Percentiles rank a stretch among this genome's conserved stretches.
Conservation (phyloP, 768 basidiomycete genomes). For the Termitomyces sp. region DNA sequence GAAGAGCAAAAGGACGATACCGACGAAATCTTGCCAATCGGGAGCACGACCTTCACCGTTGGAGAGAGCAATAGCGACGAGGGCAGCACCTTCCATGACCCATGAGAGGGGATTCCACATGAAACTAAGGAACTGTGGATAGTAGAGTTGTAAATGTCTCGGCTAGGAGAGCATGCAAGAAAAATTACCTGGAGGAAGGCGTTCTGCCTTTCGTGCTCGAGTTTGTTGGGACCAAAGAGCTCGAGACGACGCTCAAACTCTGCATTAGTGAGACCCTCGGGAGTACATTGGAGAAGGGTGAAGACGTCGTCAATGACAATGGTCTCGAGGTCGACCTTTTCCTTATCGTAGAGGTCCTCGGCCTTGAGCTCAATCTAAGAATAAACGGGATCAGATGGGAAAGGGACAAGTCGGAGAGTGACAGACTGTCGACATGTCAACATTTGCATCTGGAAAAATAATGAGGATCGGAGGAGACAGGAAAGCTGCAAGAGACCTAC, state of each 20-base stretch:
- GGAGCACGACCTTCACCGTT: constrained; percentile 85
- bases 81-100: constrained; percentile 98
- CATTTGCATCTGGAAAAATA: constrained; percentile 61
- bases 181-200: constrained; percentile 75
- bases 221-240: constrained; percentile 95
- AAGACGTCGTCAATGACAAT: constrained; percentile 96
- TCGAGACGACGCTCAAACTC: constrained; percentile 83
- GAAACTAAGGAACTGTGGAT: constrained; percentile 82
- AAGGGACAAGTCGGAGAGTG: not conserved
- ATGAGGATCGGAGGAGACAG: constrained; percentile 11
- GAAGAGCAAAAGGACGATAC: constrained; percentile 87
- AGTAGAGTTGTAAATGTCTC: not conserved
- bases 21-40: constrained; percentile 97
- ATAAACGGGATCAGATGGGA: not conserved
- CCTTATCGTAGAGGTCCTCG: constrained; percentile 95
- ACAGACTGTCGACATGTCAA: constrained; percentile 64
- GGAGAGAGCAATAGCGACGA: constrained; percentile 92
- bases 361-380: constrained; percentile 78
- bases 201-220: constrained; percentile 87
- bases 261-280: constrained; percentile 66
- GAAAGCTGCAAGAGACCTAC: constrained; percentile 30
- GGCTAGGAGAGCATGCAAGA: not conserved
- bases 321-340: constrained; percentile 98
- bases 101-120: constrained; percentile 99
- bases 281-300: constrained; percentile 87